These are phyloP conservation scores for Pseudisothecium myosuroides DNA, from an alignment of 225 moss, liverwort and hornwort genomes.

Conservation along the genomic window DNA sequence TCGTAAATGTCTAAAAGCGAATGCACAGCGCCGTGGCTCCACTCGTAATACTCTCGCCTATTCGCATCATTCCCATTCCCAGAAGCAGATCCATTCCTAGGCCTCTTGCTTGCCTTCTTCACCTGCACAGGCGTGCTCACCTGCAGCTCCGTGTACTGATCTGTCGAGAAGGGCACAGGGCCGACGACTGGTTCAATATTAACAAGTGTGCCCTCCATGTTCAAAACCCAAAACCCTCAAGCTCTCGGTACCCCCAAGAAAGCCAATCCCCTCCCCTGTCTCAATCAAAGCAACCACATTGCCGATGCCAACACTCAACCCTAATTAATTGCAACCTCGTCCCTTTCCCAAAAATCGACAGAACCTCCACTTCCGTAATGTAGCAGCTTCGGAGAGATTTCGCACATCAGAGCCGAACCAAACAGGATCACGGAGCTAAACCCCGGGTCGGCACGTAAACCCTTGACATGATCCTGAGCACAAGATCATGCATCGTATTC, in stretches of 20 bases:
- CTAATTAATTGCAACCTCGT: background rate
- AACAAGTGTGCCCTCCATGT: slow-evolving; percentile 27
- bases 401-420: background rate
- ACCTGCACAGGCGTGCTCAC: slow-evolving; percentile 7
- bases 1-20: slow-evolving; percentile 80
- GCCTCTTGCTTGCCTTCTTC: slow-evolving; percentile 26
- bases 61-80: slow-evolving; percentile 10
- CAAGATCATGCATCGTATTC: background rate
- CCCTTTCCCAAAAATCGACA: background rate
- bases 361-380: background rate
- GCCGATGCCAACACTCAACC: background rate
- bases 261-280: background rate
- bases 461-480: background rate
- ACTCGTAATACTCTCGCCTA: slow-evolving; percentile 54
- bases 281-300: background rate
- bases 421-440: background rate
- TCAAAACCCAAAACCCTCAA: background rate
- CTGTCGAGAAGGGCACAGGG: slow-evolving; percentile 9
- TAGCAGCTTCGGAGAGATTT: background rate
- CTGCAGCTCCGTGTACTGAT: slow-evolving; percentile 25
- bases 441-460: background rate
- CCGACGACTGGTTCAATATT: slow-evolving; percentile 15
- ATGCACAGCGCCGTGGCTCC: slow-evolving; percentile 90
- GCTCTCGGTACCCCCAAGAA: background rate
- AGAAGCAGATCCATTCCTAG: slow-evolving; percentile 3